A percentile compares a stretch with the other conserved stretches of the same genome.
These are phyloP conservation scores for Penicillium egyptiacum DNA, from an alignment of 495 filamentous ascomycete species.

Conservation along the genomic window DNA sequence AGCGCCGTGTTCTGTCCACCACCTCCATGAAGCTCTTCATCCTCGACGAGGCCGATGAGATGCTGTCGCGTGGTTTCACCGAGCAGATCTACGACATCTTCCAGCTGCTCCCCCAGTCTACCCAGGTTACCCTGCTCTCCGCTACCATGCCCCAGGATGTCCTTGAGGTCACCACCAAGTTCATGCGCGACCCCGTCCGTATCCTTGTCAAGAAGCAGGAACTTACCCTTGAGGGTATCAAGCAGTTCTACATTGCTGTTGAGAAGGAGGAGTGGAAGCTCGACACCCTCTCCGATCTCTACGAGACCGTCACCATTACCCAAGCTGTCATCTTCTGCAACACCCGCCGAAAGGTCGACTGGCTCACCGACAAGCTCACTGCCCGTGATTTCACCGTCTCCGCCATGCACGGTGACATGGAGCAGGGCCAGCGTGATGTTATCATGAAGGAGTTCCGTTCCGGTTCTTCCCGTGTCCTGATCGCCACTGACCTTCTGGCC, in stretches of 20 bases:
- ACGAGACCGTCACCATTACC: slow-evolving; percentile 98
- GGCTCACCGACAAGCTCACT: slow-evolving; percentile 98
- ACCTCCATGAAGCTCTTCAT: slow-evolving; percentile 99
- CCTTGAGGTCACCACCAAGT: slow-evolving; percentile 98
- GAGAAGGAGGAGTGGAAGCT: slow-evolving; percentile 99
- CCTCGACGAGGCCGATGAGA: slow-evolving; percentile 98
- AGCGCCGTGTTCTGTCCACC: slow-evolving; percentile 89
- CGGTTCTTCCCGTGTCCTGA: slow-evolving; percentile 94
- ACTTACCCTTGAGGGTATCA: slow-evolving; percentile 97
- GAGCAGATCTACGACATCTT: slow-evolving; percentile 99
- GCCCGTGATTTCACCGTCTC: slow-evolving; percentile 98
- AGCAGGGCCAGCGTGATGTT: slow-evolving; percentile 91
- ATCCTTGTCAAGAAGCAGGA: slow-evolving; percentile 99
- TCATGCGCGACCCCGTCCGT: slow-evolving; percentile 98
- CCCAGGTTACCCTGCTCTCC: slow-evolving; percentile 95
- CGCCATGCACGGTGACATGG: slow-evolving; percentile 99
- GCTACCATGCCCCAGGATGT: slow-evolving; percentile 99
- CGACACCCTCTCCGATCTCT: slow-evolving; percentile 96
- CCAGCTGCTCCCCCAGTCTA: slow-evolving; percentile 94
- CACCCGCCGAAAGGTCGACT: slow-evolving; percentile 99
- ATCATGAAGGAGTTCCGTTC: slow-evolving; percentile 99
- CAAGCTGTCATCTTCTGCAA: slow-evolving; percentile 99
- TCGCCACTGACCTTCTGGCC: slow-evolving; percentile 94
- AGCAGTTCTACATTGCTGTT: slow-evolving; percentile 99
- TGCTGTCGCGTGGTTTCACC: slow-evolving; percentile 97